Percentiles rank a stretch among this genome's conserved stretches.
Conservation (phyloP, 2,329 filamentous ascomycete species). For the Helminthosporium solani region DNA sequence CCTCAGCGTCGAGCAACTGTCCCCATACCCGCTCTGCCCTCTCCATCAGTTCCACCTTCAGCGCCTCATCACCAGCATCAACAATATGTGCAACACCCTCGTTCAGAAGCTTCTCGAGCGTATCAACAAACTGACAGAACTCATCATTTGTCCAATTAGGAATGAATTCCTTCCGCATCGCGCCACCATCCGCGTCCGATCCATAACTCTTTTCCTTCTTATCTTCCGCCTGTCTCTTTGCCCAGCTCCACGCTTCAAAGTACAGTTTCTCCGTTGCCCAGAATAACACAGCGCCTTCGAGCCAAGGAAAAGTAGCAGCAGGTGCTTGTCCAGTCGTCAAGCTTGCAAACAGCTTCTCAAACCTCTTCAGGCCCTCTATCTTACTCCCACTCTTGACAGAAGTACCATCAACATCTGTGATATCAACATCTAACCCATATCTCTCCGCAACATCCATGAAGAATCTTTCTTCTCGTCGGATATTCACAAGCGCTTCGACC, state of each 20-base stretch:
- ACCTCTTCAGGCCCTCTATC: slow-evolving; percentile 29
- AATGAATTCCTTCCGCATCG: slow-evolving; percentile 64
- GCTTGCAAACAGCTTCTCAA: slow-evolving; percentile 28
- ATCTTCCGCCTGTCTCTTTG: slow-evolving; percentile 20
- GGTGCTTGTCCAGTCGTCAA: slow-evolving; percentile 10
- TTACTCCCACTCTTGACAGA: slow-evolving; percentile 18
- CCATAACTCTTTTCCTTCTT: slow-evolving; percentile 5
- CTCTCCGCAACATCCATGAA: slow-evolving; percentile 34
- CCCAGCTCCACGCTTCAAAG: slow-evolving; percentile 38
- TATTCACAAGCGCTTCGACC: slow-evolving; percentile 33
- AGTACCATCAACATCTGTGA: slow-evolving; percentile 3
- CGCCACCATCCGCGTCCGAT: slow-evolving; percentile 65
- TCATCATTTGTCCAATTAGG: slow-evolving; percentile 66
- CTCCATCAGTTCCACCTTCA: slow-evolving; percentile 22
- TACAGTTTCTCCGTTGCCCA: slow-evolving; percentile 40
- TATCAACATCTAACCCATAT: slow-evolving; percentile 25
- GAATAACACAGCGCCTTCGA: slow-evolving; percentile 35
- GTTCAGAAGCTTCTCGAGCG: slow-evolving; percentile 58
- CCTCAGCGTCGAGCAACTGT: slow-evolving; percentile 34
- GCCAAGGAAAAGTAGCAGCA: slow-evolving; percentile 25
- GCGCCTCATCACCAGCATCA: slow-evolving; percentile 16
- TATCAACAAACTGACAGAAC: slow-evolving; percentile 61
- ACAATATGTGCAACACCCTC: slow-evolving; percentile 34
- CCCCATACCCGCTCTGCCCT: slow-evolving; percentile 28
- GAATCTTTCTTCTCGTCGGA: slow-evolving; percentile 31